A percentile compares a stretch with the other conserved stretches of the same genome.
Evolutionary conservation across 768 basidiomycete genomes (phyloP).

Genomic region (Lactifluus hygrophoroides): DNA sequence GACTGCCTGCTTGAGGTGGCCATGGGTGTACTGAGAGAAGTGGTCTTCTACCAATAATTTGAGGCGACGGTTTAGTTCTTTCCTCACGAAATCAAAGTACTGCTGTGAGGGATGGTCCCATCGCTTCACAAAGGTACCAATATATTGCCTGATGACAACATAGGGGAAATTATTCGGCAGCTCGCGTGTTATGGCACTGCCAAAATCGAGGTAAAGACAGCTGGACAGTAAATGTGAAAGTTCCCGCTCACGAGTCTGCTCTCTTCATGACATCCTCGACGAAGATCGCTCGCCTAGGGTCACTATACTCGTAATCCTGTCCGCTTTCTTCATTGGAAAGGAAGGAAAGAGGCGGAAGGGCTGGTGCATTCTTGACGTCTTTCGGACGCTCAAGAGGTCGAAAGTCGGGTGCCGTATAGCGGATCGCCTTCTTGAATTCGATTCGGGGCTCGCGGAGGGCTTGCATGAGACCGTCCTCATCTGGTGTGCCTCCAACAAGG

Average conservation of each 20-base stretch:
- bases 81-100: constrained; percentile 20
- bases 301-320: constrained; percentile 19
- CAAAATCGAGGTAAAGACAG: neutral
- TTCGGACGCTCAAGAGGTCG: constrained; percentile 34
- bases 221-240: neutral
- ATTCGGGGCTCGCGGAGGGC: constrained; percentile 39
- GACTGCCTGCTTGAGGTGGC: constrained; percentile 18
- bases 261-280: constrained; percentile 41
- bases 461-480: constrained; percentile 44
- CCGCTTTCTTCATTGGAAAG: constrained; percentile 34
- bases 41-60: constrained; percentile 15
- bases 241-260: constrained; percentile 36
- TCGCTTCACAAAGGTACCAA: constrained; percentile 11
- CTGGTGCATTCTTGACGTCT: neutral
- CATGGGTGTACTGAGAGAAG: constrained; percentile 20
- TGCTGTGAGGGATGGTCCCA: constrained; percentile 20
- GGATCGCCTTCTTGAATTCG: constrained; percentile 39
- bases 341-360: constrained; percentile 26
- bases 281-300: constrained; percentile 28
- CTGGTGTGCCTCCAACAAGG: constrained; percentile 44
- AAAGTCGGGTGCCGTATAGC: constrained; percentile 46
- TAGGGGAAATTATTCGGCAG: constrained; percentile 58
- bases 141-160: constrained; percentile 22
- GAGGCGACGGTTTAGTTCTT: constrained; percentile 16
- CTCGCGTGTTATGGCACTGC: constrained; percentile 57